Conservation (phyloP, 768 basidiomycete species). For the Pleurotus ostreatus region DNA sequence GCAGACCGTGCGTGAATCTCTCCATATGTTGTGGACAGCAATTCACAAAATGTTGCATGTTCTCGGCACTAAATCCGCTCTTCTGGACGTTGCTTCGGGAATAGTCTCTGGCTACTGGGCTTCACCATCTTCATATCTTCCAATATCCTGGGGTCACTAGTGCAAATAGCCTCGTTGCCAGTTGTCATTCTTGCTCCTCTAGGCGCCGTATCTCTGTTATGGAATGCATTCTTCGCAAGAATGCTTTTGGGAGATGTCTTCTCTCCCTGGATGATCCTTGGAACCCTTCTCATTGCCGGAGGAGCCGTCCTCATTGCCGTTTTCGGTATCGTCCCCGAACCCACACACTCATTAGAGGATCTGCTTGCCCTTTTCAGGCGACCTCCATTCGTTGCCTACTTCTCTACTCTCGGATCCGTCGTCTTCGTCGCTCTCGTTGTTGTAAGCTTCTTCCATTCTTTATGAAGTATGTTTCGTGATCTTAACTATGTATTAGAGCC, state of each 20-base stretch:
- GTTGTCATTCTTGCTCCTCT: conserved; percentile 94
- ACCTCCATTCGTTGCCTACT: conserved; percentile 77
- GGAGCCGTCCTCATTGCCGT: conserved; percentile 88
- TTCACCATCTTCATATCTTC: conserved; percentile 85
- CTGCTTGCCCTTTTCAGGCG: conserved; percentile 73
- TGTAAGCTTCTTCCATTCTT: conserved; percentile 39
- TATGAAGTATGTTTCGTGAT: not conserved
- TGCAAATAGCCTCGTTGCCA: conserved; percentile 91
- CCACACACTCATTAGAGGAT: conserved; percentile 82
- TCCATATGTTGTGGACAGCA: conserved; percentile 2
- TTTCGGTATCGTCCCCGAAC: conserved; percentile 90
- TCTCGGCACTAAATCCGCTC: not conserved
- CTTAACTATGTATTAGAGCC: conserved; percentile 47
- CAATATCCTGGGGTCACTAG: conserved; percentile 82
- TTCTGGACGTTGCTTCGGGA: not conserved
- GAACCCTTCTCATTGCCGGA: conserved; percentile 81
- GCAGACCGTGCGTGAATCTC: conserved; percentile 61
- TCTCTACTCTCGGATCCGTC: conserved; percentile 61
- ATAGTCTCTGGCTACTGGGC: conserved; percentile 81
- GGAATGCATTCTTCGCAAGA: conserved; percentile 91
- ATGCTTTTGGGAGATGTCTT: conserved; percentile 83
- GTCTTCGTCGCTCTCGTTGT: conserved; percentile 57
- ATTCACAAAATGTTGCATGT: not conserved
- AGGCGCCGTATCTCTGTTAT: conserved; percentile 87
- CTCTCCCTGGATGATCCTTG: conserved; percentile 80